Base-by-base conservation (phyloP, 768 basidiomycete species). In the Lactarius hatsudake region DNA sequence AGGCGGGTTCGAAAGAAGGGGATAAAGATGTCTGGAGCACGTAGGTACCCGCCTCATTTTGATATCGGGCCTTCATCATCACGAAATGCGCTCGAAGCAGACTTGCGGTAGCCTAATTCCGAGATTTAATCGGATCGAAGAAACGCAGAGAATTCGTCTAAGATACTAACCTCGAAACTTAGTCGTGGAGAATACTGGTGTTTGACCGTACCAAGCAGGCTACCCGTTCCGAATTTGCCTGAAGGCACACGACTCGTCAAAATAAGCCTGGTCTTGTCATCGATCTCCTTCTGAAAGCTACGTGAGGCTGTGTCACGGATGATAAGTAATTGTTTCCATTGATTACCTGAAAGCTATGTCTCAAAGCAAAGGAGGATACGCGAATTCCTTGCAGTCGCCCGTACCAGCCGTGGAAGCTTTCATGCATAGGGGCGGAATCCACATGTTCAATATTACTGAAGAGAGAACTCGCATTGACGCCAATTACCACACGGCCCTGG, bases 171-270 rank as follows among this genome's bases (percentile, higher is more conserved):
- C 73, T 82, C 78, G 28, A 80, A 74, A 70, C 74, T 79, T 42
- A 83, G 70, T 48, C 85, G 83, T 17, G 91, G 89, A 34, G 90
- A 91, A 73, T 86, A 86, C 72, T 92, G 90, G 75, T 94, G 89
- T 64, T 83, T 84, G 58, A 95, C 76, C 2, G 91, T 91, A 43
- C 90, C 91, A 30, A 85, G 73, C 45, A 94, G 36, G n/a, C 53
- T 54, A 28, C 62, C 60, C 12, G 28, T 57, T 48, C 61, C 63
- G 17, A 48, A 18, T 30, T 26, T 71, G 26, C 64, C 59, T 54
- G 53, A 62, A 63, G 64, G 61, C 71, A 81, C 76, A 64, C 78
- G 77, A 48, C 80, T 78, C 61, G 78, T 76, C 30, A 86, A 70
- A 26, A 74, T 70, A 9, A 84, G 26, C 53, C 76, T 76, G 2